Evolutionary conservation across 371 early-diverging fungal genomes (phyloP).

Genomic region (Saksenaea oblongispora): DNA sequence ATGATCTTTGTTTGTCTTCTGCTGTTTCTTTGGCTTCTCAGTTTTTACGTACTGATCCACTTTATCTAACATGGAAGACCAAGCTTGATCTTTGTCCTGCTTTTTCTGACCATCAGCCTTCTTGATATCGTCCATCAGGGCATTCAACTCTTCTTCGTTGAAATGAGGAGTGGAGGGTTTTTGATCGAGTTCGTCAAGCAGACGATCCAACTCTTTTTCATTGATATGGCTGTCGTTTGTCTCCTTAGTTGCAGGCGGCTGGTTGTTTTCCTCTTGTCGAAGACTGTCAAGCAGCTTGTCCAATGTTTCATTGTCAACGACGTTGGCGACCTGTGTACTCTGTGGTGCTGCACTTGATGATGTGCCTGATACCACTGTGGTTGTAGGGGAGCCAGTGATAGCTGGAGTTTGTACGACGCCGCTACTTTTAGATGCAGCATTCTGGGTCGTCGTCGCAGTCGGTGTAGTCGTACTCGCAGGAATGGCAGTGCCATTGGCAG

Average conservation of each 20-base stretch:
- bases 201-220: background rate
- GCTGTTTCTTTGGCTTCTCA: background rate
- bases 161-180: background rate
- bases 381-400: background rate
- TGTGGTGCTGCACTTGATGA: background rate
- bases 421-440: too few species aligned
- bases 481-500: slow-evolving; percentile 2
- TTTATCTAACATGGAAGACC: background rate
- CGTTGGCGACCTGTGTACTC: background rate
- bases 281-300: slow-evolving; percentile 3
- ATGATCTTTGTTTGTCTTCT: background rate
- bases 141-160: slow-evolving; percentile 11
- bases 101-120: background rate
- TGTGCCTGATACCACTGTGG: background rate
- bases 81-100: background rate
- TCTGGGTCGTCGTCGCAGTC: too few species aligned
- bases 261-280: background rate
- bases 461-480: background rate
- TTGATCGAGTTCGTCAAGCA: background rate
- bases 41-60: background rate
- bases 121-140: slow-evolving; percentile 14
- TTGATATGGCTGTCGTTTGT: background rate
- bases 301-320: background rate
- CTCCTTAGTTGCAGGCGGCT: background rate
- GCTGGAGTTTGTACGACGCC: too few species aligned